Conservation (phyloP, 441 rosid genomes). For the Isatis lusitanica region DNA sequence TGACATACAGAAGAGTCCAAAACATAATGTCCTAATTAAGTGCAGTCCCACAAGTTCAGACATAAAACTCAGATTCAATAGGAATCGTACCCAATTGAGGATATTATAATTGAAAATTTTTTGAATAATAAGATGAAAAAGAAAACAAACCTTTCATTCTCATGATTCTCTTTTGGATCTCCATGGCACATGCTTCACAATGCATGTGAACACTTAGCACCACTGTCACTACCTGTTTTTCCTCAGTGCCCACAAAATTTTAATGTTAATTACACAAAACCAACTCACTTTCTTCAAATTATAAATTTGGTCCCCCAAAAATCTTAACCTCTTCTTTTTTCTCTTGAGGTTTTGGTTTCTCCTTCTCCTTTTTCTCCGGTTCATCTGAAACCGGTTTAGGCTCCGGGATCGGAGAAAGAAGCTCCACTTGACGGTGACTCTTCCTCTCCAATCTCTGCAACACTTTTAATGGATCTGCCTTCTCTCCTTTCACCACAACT, state of each 20-base stretch:
- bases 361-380: slow-evolving; percentile 25
- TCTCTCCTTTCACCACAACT: slow-evolving; percentile 41
- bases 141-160: slow-evolving; percentile 68
- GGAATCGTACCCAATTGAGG: slow-evolving; percentile 28
- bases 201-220: slow-evolving; percentile 87
- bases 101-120: background rate
- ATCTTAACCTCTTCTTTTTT: slow-evolving; percentile 36
- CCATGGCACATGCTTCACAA: slow-evolving; percentile 90
- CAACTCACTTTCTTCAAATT: background rate
- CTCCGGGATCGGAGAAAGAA: slow-evolving; percentile 32
- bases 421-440: slow-evolving; percentile 39
- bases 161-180: slow-evolving; percentile 77
- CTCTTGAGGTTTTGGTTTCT: slow-evolving; percentile 35
- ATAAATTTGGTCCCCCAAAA: slow-evolving; percentile 5
- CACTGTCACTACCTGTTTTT: slow-evolving; percentile 50
- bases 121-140: background rate
- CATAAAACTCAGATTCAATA: slow-evolving; percentile 15
- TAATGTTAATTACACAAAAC: slow-evolving; percentile 13
- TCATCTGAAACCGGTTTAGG: slow-evolving; percentile 46
- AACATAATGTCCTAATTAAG: slow-evolving; percentile 27
- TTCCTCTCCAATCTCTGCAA: slow-evolving; percentile 37
- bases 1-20: slow-evolving; percentile 32
- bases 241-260: slow-evolving; percentile 20
- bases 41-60: slow-evolving; percentile 24
- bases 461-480: slow-evolving; percentile 38